Evolutionary conservation across 1,284 basidiomycete species (phyloP).

Genomic region (Rhodotorula sp.): DNA sequence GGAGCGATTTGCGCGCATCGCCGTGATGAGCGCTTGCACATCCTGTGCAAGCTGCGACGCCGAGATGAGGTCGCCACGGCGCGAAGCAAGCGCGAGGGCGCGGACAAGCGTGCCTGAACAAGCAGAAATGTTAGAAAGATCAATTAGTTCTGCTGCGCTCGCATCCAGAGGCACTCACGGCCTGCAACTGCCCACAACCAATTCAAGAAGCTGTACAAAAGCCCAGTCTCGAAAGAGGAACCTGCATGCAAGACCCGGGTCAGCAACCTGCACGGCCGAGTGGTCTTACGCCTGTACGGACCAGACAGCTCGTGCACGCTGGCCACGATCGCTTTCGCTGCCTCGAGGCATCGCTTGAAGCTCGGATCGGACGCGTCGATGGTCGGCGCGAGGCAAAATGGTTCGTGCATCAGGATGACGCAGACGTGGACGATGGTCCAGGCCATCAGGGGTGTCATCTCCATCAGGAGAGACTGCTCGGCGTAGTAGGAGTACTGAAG

Average conservation of each 20-base stretch:
- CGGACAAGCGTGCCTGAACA: conserved; percentile 35
- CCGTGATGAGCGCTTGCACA: conserved; percentile 16
- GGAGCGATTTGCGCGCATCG: conserved; percentile 12
- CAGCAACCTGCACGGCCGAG: too few relatives aligned
- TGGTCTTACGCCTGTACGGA: conserved; percentile 6
- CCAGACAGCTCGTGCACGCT: conserved; percentile 34
- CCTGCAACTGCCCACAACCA: conserved; percentile 26
- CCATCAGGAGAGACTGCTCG: not conserved
- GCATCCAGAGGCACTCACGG: not conserved
- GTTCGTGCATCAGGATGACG: conserved; percentile 42
- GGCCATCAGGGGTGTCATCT: conserved; percentile 18
- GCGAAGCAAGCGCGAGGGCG: conserved; percentile 29
- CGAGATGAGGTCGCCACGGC: conserved; percentile 5
- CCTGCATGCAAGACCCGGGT: not conserved
- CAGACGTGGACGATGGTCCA: conserved; percentile 29
- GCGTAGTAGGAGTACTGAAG: conserved; percentile 20
- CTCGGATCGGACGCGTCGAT: not conserved
- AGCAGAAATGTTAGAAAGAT: not conserved
- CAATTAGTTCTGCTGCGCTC: not conserved
- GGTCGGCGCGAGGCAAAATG: conserved; percentile 12
- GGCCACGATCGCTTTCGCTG: conserved; percentile 30
- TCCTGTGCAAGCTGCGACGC: conserved; percentile 11
- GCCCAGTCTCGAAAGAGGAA: conserved; percentile 22
- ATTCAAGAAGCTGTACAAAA: conserved; percentile 21
- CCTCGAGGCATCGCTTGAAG: conserved; percentile 34